Percentiles rank a stretch among this genome's conserved stretches.
Evolutionary conservation across 108 stramenopile species (phyloP).

Genomic region (Skeletonema marinoi): DNA sequence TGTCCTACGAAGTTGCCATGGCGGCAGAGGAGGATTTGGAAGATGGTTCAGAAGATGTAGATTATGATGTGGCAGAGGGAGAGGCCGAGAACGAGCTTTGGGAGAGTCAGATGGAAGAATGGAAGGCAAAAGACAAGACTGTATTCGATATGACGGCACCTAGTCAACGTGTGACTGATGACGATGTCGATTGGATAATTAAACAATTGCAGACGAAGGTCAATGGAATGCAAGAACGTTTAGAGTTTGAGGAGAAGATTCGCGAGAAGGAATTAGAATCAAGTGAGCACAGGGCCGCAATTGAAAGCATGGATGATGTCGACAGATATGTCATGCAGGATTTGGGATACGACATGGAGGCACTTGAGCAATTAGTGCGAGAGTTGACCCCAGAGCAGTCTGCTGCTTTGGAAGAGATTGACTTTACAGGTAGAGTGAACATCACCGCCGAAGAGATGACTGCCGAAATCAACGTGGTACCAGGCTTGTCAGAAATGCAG

Average conservation of each 20-base stretch:
- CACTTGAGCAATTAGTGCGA: constrained; percentile 31
- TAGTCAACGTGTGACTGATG: constrained; percentile 44
- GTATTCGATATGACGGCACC: constrained; percentile 50
- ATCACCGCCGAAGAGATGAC: constrained; percentile 43
- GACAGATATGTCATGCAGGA: constrained; percentile 47
- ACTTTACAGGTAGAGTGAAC: constrained; percentile 45
- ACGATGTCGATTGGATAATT: constrained; percentile 80
- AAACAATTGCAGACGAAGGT: constrained; percentile 60
- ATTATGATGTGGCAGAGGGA: constrained; percentile 60
- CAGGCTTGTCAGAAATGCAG: constrained; percentile 60
- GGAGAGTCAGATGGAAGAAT: constrained; percentile 56
- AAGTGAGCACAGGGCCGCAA: constrained; percentile 6
- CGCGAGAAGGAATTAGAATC: constrained; percentile 35
- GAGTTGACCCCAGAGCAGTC: constrained; percentile 52
- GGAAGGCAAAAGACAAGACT: constrained; percentile 38
- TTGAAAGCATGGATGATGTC: constrained; percentile 43
- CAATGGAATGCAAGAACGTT: constrained; percentile 70
- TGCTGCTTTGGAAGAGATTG: constrained; percentile 40
- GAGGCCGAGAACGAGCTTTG: constrained; percentile 84
- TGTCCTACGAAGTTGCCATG: constrained; percentile 46
- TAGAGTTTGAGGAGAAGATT: constrained; percentile 82
- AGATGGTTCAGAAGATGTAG: constrained; percentile 51
- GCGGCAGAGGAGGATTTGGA: constrained; percentile 56
- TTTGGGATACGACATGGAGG: constrained; percentile 53
- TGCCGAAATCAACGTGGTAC: constrained; percentile 47